These are phyloP conservation scores for Acorus gramineus DNA, from an alignment of 106 monocot species.

Conservation along the genomic window DNA sequence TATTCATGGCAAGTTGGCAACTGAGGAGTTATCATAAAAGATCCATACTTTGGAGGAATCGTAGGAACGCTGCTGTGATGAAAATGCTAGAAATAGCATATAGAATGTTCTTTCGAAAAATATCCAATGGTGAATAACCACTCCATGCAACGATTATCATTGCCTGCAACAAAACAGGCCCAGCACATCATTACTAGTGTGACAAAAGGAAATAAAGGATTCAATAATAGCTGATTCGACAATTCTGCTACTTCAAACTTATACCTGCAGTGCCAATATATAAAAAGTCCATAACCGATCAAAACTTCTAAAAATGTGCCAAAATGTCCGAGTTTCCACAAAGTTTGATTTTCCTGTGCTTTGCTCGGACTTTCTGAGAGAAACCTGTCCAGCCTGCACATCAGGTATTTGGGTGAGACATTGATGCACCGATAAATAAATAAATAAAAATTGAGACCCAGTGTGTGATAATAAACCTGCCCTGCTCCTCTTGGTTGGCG, in stretches of 20 bases:
- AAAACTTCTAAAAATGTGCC: conserved; percentile 97
- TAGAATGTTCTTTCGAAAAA: conserved; percentile 49
- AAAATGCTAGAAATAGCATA: conserved; percentile 85
- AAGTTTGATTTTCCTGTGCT: conserved; percentile 92
- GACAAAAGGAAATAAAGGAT: no score
- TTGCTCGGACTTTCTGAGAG: conserved; percentile 24
- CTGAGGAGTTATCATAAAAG: background rate
- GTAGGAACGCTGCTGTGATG: conserved; percentile 79
- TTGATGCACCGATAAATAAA: conserved; percentile 1
- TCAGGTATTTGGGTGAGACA: conserved; percentile 6
- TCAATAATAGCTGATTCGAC: no score
- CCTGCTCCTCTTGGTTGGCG: conserved; percentile 32
- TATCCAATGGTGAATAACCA: conserved; percentile 37
- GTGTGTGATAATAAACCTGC: conserved; percentile 30
- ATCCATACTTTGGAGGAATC: conserved; percentile 74
- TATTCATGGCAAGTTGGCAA: background rate
- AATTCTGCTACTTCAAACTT: background rate
- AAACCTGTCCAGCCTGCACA: conserved; percentile 26
- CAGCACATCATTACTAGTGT: no score
- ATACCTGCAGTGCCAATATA: conserved; percentile 74
- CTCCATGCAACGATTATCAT: conserved; percentile 81
- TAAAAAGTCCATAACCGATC: conserved; percentile 98
- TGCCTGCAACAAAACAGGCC: conserved; percentile 32
- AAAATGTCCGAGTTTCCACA: conserved; percentile 95
- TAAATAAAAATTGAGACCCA: background rate